phyloP scores from a whole-genome alignment of 2,329 filamentous ascomycete genomes.

The Aspergillus tamarii region DNA sequence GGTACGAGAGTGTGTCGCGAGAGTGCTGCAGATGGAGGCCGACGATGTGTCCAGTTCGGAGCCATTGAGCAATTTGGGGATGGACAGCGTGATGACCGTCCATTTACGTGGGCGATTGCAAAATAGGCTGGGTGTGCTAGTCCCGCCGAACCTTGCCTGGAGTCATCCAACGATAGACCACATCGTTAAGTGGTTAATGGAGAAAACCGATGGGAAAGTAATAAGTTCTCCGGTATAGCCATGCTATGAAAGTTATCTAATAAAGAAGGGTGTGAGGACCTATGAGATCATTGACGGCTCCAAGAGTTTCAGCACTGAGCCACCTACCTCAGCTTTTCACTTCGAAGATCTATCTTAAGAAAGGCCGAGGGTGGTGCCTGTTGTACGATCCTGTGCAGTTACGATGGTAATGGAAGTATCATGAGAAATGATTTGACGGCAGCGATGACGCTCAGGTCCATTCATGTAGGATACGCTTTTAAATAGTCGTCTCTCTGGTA shows the following conservation, averaged over 20 bases:
- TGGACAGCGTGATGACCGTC: conserved; percentile 48
- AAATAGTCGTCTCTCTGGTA: too few relatives aligned
- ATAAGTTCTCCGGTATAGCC: background rate
- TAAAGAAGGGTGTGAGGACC: background rate
- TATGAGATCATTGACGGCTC: background rate
- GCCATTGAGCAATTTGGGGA: conserved; percentile 42
- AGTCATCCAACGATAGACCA: conserved; percentile 45
- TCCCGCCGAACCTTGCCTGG: conserved; percentile 48
- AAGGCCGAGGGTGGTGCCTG: background rate
- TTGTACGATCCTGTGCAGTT: background rate
- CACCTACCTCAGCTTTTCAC: background rate
- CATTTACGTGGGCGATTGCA: conserved; percentile 40
- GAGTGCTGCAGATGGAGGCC: conserved; percentile 36
- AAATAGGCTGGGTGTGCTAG: conserved; percentile 36
- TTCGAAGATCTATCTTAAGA: background rate
- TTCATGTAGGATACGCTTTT: background rate
- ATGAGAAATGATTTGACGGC: background rate
- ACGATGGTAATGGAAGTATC: background rate
- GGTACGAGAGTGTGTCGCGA: conserved; percentile 39
- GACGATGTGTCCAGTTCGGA: conserved; percentile 38
- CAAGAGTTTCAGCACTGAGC: background rate
- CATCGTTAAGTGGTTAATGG: conserved; percentile 42
- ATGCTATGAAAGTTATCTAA: background rate
- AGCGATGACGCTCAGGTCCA: background rate
- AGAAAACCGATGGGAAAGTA: background rate